A percentile compares a stretch with the other conserved stretches of the same genome.
These are phyloP conservation scores for Candida mesenterica DNA, from an alignment of 1,139 yeast genomes.

Conservation along the genomic window DNA sequence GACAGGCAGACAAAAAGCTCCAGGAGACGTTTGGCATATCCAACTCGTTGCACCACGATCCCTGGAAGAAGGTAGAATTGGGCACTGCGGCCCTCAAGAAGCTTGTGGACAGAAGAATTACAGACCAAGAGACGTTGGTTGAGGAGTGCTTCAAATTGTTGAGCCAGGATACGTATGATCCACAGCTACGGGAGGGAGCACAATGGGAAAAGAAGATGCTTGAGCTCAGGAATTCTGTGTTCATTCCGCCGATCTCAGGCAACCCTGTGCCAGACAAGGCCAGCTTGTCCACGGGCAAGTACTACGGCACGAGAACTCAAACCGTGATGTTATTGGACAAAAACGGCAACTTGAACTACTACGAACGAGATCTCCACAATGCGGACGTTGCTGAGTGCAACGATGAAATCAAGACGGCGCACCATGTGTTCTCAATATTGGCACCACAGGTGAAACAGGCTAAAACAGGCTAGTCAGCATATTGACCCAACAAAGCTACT, in stretches of 20 bases:
- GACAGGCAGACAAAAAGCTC: neutral
- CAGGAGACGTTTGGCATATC: slow-evolving; percentile 50
- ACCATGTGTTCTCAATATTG: slow-evolving; percentile 7
- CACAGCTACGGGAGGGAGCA: slow-evolving; percentile 20
- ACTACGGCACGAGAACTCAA: slow-evolving; percentile 90
- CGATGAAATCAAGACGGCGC: slow-evolving; percentile 7
- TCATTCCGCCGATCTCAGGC: slow-evolving; percentile 61
- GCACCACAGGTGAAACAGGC: too few species aligned
- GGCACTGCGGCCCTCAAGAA: slow-evolving; percentile 50
- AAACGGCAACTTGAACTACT: slow-evolving; percentile 41
- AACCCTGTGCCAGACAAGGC: slow-evolving; percentile 11
- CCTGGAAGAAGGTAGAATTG: slow-evolving; percentile 69
- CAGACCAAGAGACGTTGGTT: slow-evolving; percentile 42
- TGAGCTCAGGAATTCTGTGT: slow-evolving; percentile 60
- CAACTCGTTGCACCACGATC: slow-evolving; percentile 58
- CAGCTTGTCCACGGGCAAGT: slow-evolving; percentile 37
- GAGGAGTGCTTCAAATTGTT: slow-evolving; percentile 54
- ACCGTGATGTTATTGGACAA: slow-evolving; percentile 66
- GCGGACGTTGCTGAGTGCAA: slow-evolving; percentile 21
- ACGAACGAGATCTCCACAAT: slow-evolving; percentile 36
- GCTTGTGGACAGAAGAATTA: slow-evolving; percentile 25
- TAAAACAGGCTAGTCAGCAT: neutral
- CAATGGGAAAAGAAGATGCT: slow-evolving; percentile 33
- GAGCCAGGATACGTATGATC: slow-evolving; percentile 43
- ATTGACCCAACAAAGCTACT: too few species aligned